Conservation (phyloP, 2,329 filamentous ascomycete species). For the Pestalotiopsis sp. region DNA sequence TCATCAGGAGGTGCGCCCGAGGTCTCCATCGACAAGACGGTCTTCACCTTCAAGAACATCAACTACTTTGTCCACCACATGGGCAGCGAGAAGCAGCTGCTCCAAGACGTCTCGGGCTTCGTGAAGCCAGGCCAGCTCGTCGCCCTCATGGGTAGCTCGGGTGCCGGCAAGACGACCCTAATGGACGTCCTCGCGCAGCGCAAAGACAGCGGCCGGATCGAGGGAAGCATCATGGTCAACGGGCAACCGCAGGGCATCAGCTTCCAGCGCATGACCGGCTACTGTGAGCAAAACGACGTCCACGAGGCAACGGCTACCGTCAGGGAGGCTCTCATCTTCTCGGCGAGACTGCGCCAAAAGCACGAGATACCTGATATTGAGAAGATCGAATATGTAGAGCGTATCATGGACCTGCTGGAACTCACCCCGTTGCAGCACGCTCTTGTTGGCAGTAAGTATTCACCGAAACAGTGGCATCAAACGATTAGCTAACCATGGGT, state of each 20-base stretch:
- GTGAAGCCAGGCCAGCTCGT: constrained; percentile 68
- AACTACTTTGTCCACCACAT: constrained; percentile 42
- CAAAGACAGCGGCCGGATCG: constrained; percentile 44
- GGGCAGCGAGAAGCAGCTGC: constrained; percentile 55
- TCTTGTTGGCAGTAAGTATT: constrained; percentile 52
- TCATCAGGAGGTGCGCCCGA: not conserved
- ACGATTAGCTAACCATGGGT: not conserved
- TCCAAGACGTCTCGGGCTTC: constrained; percentile 63
- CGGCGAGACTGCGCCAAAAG: constrained; percentile 65
- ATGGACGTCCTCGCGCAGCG: constrained; percentile 70
- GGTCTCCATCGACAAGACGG: constrained; percentile 1
- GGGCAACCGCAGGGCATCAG: constrained; percentile 60
- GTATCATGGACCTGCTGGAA: constrained; percentile 68
- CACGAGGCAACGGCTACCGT: constrained; percentile 67
- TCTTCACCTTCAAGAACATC: constrained; percentile 17
- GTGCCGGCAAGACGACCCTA: constrained; percentile 65
- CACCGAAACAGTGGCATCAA: too few relatives aligned
- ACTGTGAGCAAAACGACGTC: constrained; percentile 71
- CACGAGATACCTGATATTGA: constrained; percentile 55
- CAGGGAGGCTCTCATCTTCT: constrained; percentile 69
- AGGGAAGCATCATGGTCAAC: constrained; percentile 66
- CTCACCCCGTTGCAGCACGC: constrained; percentile 67
- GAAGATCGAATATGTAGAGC: constrained; percentile 69
- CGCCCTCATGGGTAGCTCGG: constrained; percentile 66
- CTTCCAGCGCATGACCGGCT: constrained; percentile 70